These are phyloP conservation scores for Ustilago lituana DNA, from an alignment of 1,284 basidiomycete species.

Conservation along the genomic window DNA sequence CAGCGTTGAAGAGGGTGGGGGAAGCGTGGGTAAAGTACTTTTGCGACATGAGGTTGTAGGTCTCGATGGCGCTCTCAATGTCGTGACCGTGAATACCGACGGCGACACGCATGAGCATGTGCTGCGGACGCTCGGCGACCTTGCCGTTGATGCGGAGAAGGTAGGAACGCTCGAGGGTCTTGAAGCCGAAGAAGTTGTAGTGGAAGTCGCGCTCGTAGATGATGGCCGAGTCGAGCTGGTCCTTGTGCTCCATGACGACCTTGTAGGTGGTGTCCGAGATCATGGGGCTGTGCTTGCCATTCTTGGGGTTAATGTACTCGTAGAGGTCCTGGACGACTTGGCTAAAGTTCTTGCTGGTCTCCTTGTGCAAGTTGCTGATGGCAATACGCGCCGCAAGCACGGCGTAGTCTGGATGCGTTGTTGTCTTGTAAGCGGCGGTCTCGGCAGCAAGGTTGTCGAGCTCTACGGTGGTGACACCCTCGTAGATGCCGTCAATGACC, in stretches of 20 bases:
- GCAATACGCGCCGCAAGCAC: constrained; percentile 98
- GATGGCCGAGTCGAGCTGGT: constrained; percentile 88
- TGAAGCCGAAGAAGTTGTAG: constrained; percentile 91
- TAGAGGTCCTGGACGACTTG: constrained; percentile 91
- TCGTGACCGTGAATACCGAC: constrained; percentile 94
- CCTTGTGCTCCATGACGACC: constrained; percentile 83
- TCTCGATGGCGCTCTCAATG: constrained; percentile 88
- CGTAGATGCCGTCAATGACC: constrained; percentile 93
- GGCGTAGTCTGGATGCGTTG: constrained; percentile 92
- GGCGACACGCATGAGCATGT: constrained; percentile 99
- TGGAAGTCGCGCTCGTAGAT: constrained; percentile 98
- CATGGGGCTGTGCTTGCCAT: constrained; percentile 81
- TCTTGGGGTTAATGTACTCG: constrained; percentile 96
- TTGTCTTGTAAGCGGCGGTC: constrained; percentile 96
- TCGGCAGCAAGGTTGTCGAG: constrained; percentile 83
- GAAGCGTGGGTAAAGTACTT: constrained; percentile 90
- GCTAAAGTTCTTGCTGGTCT: constrained; percentile 97
- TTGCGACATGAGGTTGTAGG: constrained; percentile 87
- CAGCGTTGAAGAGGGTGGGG: constrained; percentile 98
- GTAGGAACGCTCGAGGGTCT: constrained; percentile 98
- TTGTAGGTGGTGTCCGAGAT: constrained; percentile 89
- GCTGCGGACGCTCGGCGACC: constrained; percentile 96
- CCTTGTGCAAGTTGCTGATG: constrained; percentile 98
- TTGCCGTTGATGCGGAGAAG: constrained; percentile 92
- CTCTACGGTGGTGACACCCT: constrained; percentile 95